Base-by-base conservation (phyloP, 179 eudicot species). In the Spergularia azorica region DNA sequence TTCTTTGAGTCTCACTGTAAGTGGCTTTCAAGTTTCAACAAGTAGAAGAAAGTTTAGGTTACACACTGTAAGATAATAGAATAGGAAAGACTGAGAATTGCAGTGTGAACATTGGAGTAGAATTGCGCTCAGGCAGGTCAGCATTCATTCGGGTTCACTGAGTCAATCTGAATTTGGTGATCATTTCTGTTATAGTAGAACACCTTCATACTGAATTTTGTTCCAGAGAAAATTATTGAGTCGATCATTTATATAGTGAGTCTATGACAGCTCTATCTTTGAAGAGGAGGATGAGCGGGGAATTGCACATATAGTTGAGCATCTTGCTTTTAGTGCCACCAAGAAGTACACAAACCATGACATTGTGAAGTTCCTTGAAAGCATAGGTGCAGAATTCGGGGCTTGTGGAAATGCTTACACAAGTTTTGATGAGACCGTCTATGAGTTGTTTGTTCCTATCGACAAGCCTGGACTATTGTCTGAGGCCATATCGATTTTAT, bases 321-420 rank as follows among this genome's bases (percentile, higher is more conserved):
- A 92, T 86, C 92, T 90, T 70, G 97, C 95, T 70, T 92, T 92
- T 73, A 92, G 95, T 86, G 95, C 97, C 77, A 92, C 97, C 48
- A 84, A 85, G 81, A 92, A 90, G 75, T 92, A 92, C 81, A 82
- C 95, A 63, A 89, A 92, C 82, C 97, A 92, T 73, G 97, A 92
- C 75, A 88, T 92, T 73, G 87, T 92, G 15, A 92, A 84, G 74
- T 92, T 92, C 89, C 91, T 92, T 55, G 97, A 91, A 76, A 91
- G 97, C 75, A 85, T 91, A 41, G 97, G 97, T 73, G 97, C 94
- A 66, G 95, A 90, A 70, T 90, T 92, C 82, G 97, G 97, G 73
- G 91, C 97, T 73, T 92, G 97, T 80, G 95, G 92, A 81, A 92
- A 92, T 87, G 95, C 97, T 20, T 85, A 89, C 59, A 92, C 97